Evolutionary conservation across 2,329 filamentous ascomycete species (phyloP).

Genomic region (Moelleriella libera): DNA sequence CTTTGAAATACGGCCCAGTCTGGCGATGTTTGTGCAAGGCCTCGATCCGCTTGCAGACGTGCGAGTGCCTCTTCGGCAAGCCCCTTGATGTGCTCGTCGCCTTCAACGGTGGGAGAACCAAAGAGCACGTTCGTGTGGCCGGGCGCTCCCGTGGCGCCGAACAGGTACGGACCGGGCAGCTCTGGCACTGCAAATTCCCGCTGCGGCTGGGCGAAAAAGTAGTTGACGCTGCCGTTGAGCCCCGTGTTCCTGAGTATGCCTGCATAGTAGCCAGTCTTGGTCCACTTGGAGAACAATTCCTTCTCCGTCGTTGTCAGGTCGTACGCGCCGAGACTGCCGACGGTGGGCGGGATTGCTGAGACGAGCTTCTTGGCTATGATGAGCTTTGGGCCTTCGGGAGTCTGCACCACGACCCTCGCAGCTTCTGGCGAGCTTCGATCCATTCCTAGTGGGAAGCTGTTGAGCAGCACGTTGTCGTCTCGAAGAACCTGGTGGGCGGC

Average conservation of each 20-base stretch:
- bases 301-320: constrained; percentile 14
- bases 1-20: constrained; percentile 7
- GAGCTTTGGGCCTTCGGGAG: background rate
- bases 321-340: constrained; percentile 12
- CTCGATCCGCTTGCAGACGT: background rate
- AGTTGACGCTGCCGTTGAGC: constrained; percentile 1
- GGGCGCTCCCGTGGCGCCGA: background rate
- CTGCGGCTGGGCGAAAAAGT: background rate
- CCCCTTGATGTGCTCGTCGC: background rate
- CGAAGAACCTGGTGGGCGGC: background rate
- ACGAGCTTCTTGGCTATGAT: constrained; percentile 10
- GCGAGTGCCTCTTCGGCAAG: background rate
- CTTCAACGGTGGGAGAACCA: background rate
- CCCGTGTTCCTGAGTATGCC: constrained; percentile 9
- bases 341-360: constrained; percentile 14
- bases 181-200: background rate
- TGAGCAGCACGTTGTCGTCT: background rate
- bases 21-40: constrained; percentile 2
- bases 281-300: constrained; percentile 14
- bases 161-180: background rate
- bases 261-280: constrained; percentile 12
- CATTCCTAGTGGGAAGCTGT: background rate
- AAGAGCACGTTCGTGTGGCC: background rate
- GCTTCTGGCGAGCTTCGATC: constrained; percentile 7
- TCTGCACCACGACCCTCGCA: constrained; percentile 7